Evolutionary conservation across 345 rosid species (phyloP).

Genomic region (Noccaea caerulescens): DNA sequence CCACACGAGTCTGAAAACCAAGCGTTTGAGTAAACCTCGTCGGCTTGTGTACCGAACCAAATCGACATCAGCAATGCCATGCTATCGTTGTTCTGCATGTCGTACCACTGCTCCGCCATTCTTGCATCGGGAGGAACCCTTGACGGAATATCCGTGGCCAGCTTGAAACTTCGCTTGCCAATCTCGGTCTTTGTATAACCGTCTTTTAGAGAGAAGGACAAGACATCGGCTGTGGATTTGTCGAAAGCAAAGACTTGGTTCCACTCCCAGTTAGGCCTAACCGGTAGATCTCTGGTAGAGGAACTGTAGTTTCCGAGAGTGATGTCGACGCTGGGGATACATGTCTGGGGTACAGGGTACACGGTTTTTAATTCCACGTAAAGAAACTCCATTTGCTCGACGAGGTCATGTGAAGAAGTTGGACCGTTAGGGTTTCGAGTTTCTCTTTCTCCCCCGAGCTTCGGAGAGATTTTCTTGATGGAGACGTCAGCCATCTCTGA

Average conservation of each 20-base stretch:
- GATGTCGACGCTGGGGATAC: constrained; percentile 32
- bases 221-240: constrained; percentile 36
- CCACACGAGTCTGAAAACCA: constrained; percentile 37
- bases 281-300: constrained; percentile 25
- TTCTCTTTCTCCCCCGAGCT: constrained; percentile 42
- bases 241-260: constrained; percentile 41
- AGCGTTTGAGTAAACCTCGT: constrained; percentile 30
- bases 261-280: constrained; percentile 22
- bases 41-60: constrained; percentile 42
- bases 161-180: constrained; percentile 21
- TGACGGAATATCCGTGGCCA: constrained; percentile 24
- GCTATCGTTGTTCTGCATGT: constrained; percentile 5
- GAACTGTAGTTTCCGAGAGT: constrained; percentile 35
- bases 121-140: constrained; percentile 38
- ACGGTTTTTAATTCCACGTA: constrained; percentile 20
- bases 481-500: constrained; percentile 35
- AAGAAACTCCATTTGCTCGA: constrained; percentile 43
- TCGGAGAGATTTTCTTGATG: constrained; percentile 35
- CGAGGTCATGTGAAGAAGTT: constrained; percentile 42
- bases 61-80: constrained; percentile 24
- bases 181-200: background rate
- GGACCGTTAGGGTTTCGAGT: constrained; percentile 20
- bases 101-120: constrained; percentile 23
- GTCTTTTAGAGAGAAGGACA: constrained; percentile 16
- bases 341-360: background rate